Evolutionary conservation across 1,284 basidiomycete species (phyloP), one percentile per base, ranked within the genome.

Genomic region (Papiliotrema nemorosa): DNA sequence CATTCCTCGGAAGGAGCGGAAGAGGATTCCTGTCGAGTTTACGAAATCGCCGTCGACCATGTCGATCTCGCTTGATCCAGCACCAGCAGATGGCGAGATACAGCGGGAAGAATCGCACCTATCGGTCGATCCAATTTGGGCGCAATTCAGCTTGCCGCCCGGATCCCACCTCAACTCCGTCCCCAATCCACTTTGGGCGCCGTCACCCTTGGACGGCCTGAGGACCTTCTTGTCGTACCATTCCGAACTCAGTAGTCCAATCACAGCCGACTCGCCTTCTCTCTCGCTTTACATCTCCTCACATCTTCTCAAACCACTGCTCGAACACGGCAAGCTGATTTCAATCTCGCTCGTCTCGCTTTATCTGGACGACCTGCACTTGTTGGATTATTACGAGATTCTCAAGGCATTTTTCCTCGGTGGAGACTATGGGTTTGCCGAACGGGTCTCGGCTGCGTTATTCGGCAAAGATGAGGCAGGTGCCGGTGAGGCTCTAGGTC

Each of bases 371-470:
- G 67, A 71, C 44, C 59, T 73, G 20, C 40, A 56, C 13, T 62
- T 71, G 40, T 55, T 71, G 14, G 66, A 67, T 42, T 69, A 73
- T 40, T 57, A 73, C 3, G 69, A 73, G 44, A 59, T 73, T 25
- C 66, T 74, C 3, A 53, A 49, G 0, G 52, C 65, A 1, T 73
- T 66, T 53, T 71, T 66, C 60, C 62, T 74, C 1, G 70, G 66
- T 21, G 65, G 64, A 1, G 66, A 72, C 42, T 61, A 64, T 1
- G 54, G 57, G 2, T 74, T 72, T 48, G 44, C 60, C 22, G 66
- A 69, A 26, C 55, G 70, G 3, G 67, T 69, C 3, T 56, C 57
- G 2, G 45, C 44, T 0, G 67, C 72, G 0, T 50, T 74, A 18
- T 74, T 74, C 44, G 66, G 66, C 0, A 64, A 67, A 45, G 68